Evolutionary conservation across 371 early-diverging fungal genomes (phyloP), one percentile per base, ranked within the genome.

Genomic region (Parasitella parasitica): DNA sequence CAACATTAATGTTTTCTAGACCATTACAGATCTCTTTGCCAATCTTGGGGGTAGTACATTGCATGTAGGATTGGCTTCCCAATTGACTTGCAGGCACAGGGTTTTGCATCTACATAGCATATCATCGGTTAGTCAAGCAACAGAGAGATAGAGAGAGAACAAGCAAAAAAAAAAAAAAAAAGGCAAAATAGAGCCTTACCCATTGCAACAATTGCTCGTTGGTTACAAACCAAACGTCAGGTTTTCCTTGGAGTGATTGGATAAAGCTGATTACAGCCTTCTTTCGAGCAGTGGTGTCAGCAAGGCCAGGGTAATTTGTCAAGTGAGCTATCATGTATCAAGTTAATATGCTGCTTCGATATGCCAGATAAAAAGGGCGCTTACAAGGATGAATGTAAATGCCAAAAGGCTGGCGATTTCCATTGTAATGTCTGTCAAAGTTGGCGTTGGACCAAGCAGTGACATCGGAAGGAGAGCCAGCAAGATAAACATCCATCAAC

Each of bases 21-120:
- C 91, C 91, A 61, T 91, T 89, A 71, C 91, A 91, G 64, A 91
- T 91, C 62, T 87, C 86, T 56, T 84, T 85, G 69, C 85, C 79
- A 48, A 83, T 77, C n/a, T 78, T 81, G 12, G 90, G 86, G 48
- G 77, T 50, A 9, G 66, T 65, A 65, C 88, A 88, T 67, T 82
- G 76, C 85, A 88, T 85, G 67, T 86, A 85, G 15, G 71, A 51
- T 48, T 85, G 86, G 26, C 59, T 59, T 9, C 81, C 86, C 30
- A 88, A 64, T 48, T 86, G 71, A 28, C 80, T 78, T 32, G 74
- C 81, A 8, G 87, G 87, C 7, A 88, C 89, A 54, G 89, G 89
- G 72, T 86, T 86, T 74, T 86, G 71, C 84, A 88, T 85, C 76
- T 76, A 66, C n/a, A 20, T 20, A 38, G 26, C 13, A n/a, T 48